A percentile compares a stretch with the other conserved stretches of the same genome.
Conservation (phyloP, 768 basidiomycete genomes). For the Obba rivulosa region DNA sequence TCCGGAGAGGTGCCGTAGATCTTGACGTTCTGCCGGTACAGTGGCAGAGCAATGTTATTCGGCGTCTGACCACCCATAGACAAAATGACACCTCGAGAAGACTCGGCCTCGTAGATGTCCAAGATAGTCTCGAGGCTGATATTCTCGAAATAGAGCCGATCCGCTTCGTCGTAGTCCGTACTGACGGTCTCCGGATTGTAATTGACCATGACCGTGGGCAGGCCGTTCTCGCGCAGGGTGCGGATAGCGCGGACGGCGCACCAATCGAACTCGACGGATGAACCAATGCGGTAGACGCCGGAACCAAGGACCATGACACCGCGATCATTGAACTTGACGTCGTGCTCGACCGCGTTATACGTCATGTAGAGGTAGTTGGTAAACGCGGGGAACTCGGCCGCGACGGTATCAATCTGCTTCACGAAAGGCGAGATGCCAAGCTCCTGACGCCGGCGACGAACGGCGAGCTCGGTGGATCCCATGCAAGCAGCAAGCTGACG, state of each 20-base stretch:
- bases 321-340: constrained; percentile 81
- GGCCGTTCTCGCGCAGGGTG: constrained; percentile 89
- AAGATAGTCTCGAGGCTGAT: constrained; percentile 95
- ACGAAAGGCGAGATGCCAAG: constrained; percentile 79
- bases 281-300: constrained; percentile 97
- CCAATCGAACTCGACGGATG: constrained; percentile 99
- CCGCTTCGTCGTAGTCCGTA: constrained; percentile 98
- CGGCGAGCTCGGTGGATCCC: constrained; percentile 88
- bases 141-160: constrained; percentile 97
- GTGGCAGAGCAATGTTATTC: constrained; percentile 94
- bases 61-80: constrained; percentile 99
- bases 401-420: constrained; percentile 99
- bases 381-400: constrained; percentile 97
- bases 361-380: constrained; percentile 99
- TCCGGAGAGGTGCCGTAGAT: constrained; percentile 98
- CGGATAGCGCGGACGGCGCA: constrained; percentile 97
- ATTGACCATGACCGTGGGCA: constrained; percentile 98
- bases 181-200: constrained; percentile 99
- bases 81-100: constrained; percentile 85
- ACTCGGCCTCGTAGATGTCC: constrained; percentile 93
- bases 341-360: constrained; percentile 95
- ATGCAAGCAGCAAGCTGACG: constrained; percentile 79
- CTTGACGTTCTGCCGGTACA: constrained; percentile 97
- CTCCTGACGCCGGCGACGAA: constrained; percentile 87
- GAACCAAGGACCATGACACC: constrained; percentile 98